Base-by-base conservation (phyloP, 495 filamentous ascomycete species). In the Penicillium pancosmium region DNA sequence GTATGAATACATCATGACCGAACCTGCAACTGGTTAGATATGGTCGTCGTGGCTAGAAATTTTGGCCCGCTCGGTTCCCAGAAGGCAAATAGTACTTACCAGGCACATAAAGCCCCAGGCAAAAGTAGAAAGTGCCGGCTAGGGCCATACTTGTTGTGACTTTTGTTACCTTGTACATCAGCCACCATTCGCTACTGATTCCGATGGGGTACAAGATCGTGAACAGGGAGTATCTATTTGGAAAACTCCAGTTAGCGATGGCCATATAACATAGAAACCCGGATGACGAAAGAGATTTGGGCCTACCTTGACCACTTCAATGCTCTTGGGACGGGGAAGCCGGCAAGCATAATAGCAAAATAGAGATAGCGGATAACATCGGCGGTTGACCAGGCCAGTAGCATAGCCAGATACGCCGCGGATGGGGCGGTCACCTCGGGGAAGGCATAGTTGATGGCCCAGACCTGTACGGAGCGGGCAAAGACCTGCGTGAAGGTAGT, bases 1-100 rank as follows among this genome's bases (percentile, higher is more conserved):
- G 72, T 93, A 86, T 34, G 84, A 85, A 64, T 89, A 94, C 68
- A 94, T 81, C 62, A 91, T 85, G 52, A 88, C 87, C 11, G 88
- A 83, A 13, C 89, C 89, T 91, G 60, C 23, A 58, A 62, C 67
- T 60, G 36, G 48, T 65, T 56, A 61, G 56, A 48, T 36, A 25
- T 43, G 10, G n/a, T 54, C 47, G 21, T 18, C 23, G 11, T 50
- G 4, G 5, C 19, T 69, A 35, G 3, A 33, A 21, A 51, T 5
- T 18, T 36, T 16, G 47, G 10, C 33, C 12, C n/a, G 9, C 40
- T 21, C 18, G 1, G 16, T 6, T 7, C 18, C 33, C 27, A 35
- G 19, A 10, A 34, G 48, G 16, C 27, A 49, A 38, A 62, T 5
- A 16, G 1, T 5, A 80, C 85, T 76, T 68, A 91, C 89, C 86